These are phyloP conservation scores for Wilhelminamyces savonicus DNA, from an alignment of 805 yeast species.

Conservation along the genomic window DNA sequence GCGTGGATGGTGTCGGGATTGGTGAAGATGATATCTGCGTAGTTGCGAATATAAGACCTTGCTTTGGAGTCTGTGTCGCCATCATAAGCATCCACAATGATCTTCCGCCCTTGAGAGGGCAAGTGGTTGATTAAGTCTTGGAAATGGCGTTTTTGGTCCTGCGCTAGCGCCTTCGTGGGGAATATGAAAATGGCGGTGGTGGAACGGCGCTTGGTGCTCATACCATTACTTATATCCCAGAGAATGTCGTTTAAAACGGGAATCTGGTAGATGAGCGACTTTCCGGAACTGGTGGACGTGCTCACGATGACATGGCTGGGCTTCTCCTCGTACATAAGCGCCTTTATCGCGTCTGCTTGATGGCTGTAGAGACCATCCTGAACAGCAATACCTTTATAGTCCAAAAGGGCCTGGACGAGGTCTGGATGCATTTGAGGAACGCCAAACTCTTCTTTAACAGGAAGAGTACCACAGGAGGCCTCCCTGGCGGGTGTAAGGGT, in stretches of 20 bases:
- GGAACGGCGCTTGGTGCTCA: constrained; percentile 18
- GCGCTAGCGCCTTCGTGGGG: constrained; percentile 97
- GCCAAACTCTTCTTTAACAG: too few relatives aligned
- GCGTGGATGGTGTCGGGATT: constrained; percentile 94
- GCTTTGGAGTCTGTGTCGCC: constrained; percentile 76
- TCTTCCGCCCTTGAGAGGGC: constrained; percentile 33
- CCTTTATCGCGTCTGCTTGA: constrained; percentile 72
- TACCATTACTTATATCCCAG: constrained; percentile 28
- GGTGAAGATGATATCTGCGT: constrained; percentile 79
- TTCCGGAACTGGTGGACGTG: constrained; percentile 96
- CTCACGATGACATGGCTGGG: constrained; percentile 70
- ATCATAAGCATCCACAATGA: constrained; percentile 76
- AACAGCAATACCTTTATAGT: constrained; percentile 37
- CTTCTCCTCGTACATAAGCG: constrained; percentile 32
- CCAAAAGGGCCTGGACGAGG: constrained; percentile 41
- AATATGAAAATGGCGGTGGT: constrained; percentile 80
- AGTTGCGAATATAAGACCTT: constrained; percentile 48
- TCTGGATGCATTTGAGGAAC: constrained; percentile 37
- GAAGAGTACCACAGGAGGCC: constrained; percentile 40
- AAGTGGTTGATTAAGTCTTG: constrained; percentile 48
- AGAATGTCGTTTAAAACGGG: constrained; percentile 58
- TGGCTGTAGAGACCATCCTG: constrained; percentile 60
- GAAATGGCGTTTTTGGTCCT: constrained; percentile 87
- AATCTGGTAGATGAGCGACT: constrained; percentile 84
- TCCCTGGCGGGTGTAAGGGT: constrained; percentile 38